Base-by-base conservation (phyloP, 2,329 filamentous ascomycete species). In the Cadophora gregata region DNA sequence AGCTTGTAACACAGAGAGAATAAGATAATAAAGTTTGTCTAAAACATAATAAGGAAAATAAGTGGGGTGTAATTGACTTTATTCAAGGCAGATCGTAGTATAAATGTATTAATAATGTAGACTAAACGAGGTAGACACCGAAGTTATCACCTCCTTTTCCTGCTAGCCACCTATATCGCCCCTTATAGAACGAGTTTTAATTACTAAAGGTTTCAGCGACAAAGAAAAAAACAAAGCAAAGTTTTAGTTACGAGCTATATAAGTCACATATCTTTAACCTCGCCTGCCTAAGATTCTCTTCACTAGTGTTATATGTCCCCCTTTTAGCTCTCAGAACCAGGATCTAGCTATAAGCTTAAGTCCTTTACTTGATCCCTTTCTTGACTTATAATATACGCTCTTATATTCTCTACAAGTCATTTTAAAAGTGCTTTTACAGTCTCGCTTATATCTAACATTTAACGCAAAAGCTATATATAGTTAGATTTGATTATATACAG, bases 1-100 rank as follows among this genome's bases (percentile, higher is more conserved):
- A 53, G 25, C 50, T 53, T 53, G 16, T 7, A 55, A 33, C 12
- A 55, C 6, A 55, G 12, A 29, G 29, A 55, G 29, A 55, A 55
- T 55, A 33, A 31, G 29, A 55, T 55, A n/a, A 55, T n/a, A 55
- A 55, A 55, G 45, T 55, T 55, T 33, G 16, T 55, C 29, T 29
- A 55, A 55, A 55, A 55, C 27, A 55, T 55, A 3, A 9, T 31
- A 19, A 16, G 51, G 16, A 55, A 55, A 21, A 55, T 29, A 29
- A 55, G 29, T 55, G 51, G 29, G 45, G 27, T 55, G 16, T 9
- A 55, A 33, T 55, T 19, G 29, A 55, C 29, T 33, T 55, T 53
- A 10, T 53, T 55, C 29, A 19, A 19, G 51, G 51, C 25, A 53
- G 21, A 53, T 31, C 50, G 25, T 31, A 53, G 12, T 53, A 53